Evolutionary conservation across 2,329 filamentous ascomycete genomes (phyloP), one percentile per base, ranked within the genome.

Genomic region (Botrytis paeoniae): DNA sequence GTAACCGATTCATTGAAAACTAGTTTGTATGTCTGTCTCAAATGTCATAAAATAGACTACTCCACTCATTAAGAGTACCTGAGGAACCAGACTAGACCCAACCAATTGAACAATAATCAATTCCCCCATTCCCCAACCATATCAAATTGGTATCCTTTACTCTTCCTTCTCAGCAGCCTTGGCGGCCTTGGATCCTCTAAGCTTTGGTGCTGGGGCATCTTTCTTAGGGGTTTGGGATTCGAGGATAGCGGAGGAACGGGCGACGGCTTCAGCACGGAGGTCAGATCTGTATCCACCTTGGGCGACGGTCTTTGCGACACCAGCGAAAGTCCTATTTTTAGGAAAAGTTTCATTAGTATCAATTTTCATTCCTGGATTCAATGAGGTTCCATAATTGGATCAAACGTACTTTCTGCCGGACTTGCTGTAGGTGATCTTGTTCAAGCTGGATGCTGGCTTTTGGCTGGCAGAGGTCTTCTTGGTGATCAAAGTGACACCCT

Each of bases 211-310:
- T 80, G 89, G 89, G 77, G 86, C 85, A 75, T 91, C 88, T 91
- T 97, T 97, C 85, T 91, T 89, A 79, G 91, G 86, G 83, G 88
- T 88, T 89, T 97, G 92, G 80, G 92, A 90, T 81, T 88, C 87
- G 84, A 91, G 92, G 87, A 97, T 89, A 81, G 94, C 94, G 81
- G 91, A 94, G 82, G 92, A 94, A 82, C 96, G 93, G 85, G 94
- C 87, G 81, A 98, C 91, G 80, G 95, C 95, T 81, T 87, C 87
- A 81, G 89, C 85, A 80, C 92, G 92, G 84, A 95, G 88, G 83
- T 95, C 93, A 81, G 88, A 81, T 80, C 93, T 93, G 92, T 98
- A 99, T 82, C 91, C 89, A 83, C 89, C 88, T 90, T 94, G 94
- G 84, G 94, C 92, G 80, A 91, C 90, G 83, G 88, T 87, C 87